Evolutionary conservation across 2,329 filamentous ascomycete genomes (phyloP), one percentile per base, ranked within the genome.

Genomic region (Teratosphaeria viscida): DNA sequence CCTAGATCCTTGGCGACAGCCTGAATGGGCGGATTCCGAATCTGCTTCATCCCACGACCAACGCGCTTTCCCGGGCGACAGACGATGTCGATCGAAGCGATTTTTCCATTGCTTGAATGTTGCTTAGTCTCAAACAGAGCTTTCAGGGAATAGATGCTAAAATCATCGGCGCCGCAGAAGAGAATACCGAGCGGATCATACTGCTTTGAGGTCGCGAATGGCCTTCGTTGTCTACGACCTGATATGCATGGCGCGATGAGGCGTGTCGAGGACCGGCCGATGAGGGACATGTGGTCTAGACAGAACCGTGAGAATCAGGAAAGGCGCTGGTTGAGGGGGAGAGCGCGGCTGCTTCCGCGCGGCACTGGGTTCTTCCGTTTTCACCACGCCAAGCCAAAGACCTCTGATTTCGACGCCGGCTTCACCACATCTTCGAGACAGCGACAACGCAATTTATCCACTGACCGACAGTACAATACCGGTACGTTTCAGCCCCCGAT

Each of bases 161-260:
- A 96, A 2, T 85, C 81, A 73, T 99, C 94, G 2, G 92, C 94
- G 63, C 94, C 94, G 75, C 92, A 97, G 75, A 96, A 99, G 3
- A 99, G 81, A 58, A 99, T 90, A 37, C 86, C 82, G 35, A 99
- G 79, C 2, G 90, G 88, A 16, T 79, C 70, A 62, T 65, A 62
- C 19, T 59, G 58, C 26, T 23, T 49, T n/a, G 43, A 49, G 43
- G 43, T 49, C 43, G 43, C 19, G 19, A 19, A 49, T 23, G 43
- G 5, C 43, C 43, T 49, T n/a, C 12, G 16, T 43, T 43, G 37
- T 14, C 16, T 43, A 43, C 37, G 16, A 43, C 12, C 5, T 12
- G 12, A 14, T 16, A 14, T 14, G 16, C 4, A 49, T n/a, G 43
- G 19, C 23, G n/a, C 16, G 16, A 19, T 49, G 43, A 49, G 19